Base-by-base conservation (phyloP, 2,329 filamentous ascomycete species). In the Cladosporium sp. region DNA sequence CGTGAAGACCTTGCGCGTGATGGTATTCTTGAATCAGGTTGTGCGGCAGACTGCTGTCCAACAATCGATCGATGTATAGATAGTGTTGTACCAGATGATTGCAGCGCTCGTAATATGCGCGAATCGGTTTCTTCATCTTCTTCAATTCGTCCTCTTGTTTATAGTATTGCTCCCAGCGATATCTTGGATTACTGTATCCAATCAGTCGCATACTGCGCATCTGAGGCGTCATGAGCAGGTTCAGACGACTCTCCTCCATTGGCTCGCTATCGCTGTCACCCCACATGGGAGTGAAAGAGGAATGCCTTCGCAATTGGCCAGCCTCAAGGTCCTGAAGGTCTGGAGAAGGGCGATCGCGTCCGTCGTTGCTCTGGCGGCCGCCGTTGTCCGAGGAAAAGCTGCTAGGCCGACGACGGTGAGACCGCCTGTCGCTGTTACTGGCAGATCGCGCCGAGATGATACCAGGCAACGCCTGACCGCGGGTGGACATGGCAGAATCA, bases 31-130 rank as follows among this genome's bases (percentile, higher is more conserved):
- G 91, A 52, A 97, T 83, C 39, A 97, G 76, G 61, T 92, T 85
- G 64, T 95, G 91, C 2, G 91, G 91, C n/a, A 96, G 80, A 24
- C 89, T 91, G 7, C 89, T 96, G 70, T 96, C 90, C 54, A 97
- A 79, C 51, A 97, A 76, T 47, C 86, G 82, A 70, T 96, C 92
- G 61, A 96, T 96, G 67, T 95, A 96, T 56, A 95, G 77, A 67
- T 96, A 97, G 66, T 95, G 87, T 67, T 93, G 88, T 53, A 97
- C 83, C 38, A 96, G 76, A 59, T 85, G 84, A 70, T 97, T 97
- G 64, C 85, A 92, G 38, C 88, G 83, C 73, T 95, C 85, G 64
- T 97, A 95, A 72, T 96, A 96, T 63, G 85, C 65, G 41, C 90
- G 86, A 54, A 95, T 69, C n/a, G 83, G 77, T 66, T 85, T 86